Base-by-base conservation (phyloP, 2,329 filamentous ascomycete species). In the Xylariaceae sp. region DNA sequence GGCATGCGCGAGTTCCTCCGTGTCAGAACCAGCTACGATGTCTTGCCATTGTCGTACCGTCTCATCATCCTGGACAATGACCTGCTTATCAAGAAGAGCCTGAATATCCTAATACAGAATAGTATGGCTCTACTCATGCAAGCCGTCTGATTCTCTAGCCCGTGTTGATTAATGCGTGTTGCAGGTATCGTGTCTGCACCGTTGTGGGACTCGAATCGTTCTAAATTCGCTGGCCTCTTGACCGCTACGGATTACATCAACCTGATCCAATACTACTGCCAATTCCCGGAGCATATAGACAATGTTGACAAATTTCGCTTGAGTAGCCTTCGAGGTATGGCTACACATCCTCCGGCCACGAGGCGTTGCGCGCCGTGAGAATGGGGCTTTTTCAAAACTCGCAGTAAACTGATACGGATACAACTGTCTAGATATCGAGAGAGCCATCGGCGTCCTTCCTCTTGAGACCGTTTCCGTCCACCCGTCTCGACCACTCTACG, bases 181-280 rank as follows among this genome's bases (percentile, higher is more conserved):
- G 32, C 43, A 97, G 90, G 87, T 58, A 98, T 98, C 60, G 92
- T 98, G 40, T 98, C 92, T 19, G 92, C 92, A 36, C 92, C 92
- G 35, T 71, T 98, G 50, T 98, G 92, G 92, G 89, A 98, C 64
- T 96, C 90, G 17, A 83, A 85, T 50, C 86, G 83, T 3, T 94
- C 89, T 17, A 88, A 85, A 24, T 98, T 97, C 64, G 92, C 90
- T 28, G 92, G 92, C 27, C 77, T 98, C 34, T 74, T 98, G 50
- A 98, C 92, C 18, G 92, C 88, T 47, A 94, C 88, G 45, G 92
- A 98, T 66, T 98, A 92, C 63, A 94, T 98, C 67, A 98, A 98
- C 59, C 84, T 98, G 41, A 94, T 98, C 28, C 90, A 97, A 62
- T 98, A 98, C 66, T 97, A 98, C 70, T 96, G 88, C 73, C 89